Conservation (phyloP, 345 rosid species). For the Diplotaxis tenuifolia region DNA sequence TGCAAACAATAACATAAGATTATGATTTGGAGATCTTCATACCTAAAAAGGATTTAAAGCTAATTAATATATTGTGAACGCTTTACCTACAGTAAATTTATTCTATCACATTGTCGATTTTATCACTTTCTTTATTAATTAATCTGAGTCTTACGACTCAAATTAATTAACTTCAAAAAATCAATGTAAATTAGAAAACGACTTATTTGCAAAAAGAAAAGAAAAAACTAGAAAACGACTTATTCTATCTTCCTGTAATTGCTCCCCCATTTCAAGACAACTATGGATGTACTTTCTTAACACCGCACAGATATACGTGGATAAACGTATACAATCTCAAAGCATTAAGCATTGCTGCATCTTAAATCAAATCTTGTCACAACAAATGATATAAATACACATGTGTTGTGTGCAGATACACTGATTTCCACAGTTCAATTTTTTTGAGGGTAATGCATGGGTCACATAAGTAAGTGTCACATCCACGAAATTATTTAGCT, state of each 20-base stretch:
- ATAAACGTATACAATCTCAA: background rate
- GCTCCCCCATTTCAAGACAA: slow-evolving; percentile 33
- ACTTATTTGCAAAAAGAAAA: too few relatives aligned
- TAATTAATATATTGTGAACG: background rate
- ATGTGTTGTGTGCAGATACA: slow-evolving; percentile 2
- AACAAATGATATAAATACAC: background rate
- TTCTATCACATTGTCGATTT: background rate
- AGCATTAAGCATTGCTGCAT: background rate
- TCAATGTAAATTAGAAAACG: slow-evolving; percentile 21
- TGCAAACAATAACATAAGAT: slow-evolving; percentile 37
- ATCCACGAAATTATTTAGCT: slow-evolving; percentile 29
- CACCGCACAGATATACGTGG: slow-evolving; percentile 1
- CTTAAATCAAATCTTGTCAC: slow-evolving; percentile 4
- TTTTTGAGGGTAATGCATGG: slow-evolving; percentile 11
- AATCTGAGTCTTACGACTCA: slow-evolving; percentile 11
- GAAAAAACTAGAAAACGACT: slow-evolving; percentile 31
- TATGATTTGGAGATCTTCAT: slow-evolving; percentile 17
- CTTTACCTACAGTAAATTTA: background rate
- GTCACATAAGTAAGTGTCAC: slow-evolving; percentile 32
- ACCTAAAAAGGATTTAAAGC: slow-evolving; percentile 4
- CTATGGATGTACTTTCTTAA: background rate
- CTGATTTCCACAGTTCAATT: background rate
- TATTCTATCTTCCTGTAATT: slow-evolving; percentile 22
- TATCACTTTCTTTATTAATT: background rate
- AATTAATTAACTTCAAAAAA: slow-evolving; percentile 7